Percentiles rank a stretch among this genome's conserved stretches.
These are phyloP conservation scores for Massarina eburnea DNA, from an alignment of 2,329 filamentous ascomycete species.

Conservation along the genomic window DNA sequence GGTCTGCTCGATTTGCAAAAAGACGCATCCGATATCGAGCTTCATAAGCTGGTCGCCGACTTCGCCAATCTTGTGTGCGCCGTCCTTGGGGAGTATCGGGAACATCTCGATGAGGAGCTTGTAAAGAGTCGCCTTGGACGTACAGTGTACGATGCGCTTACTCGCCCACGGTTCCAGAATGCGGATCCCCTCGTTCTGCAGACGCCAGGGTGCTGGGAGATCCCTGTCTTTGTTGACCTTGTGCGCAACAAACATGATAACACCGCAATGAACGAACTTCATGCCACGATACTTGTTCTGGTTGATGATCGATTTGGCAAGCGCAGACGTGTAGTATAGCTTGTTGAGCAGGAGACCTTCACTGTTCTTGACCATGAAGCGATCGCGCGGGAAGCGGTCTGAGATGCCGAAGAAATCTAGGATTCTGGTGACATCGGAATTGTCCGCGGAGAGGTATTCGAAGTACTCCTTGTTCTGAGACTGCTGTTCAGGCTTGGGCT, in stretches of 20 bases:
- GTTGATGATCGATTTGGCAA: conserved; percentile 81
- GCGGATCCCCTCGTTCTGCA: conserved; percentile 90
- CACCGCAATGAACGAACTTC: conserved; percentile 94
- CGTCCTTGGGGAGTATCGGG: conserved; percentile 76
- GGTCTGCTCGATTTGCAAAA: conserved; percentile 79
- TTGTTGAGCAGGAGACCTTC: conserved; percentile 86
- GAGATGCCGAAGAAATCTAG: conserved; percentile 84
- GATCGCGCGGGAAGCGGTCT: conserved; percentile 79
- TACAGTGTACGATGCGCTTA: conserved; percentile 74
- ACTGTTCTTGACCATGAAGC: conserved; percentile 95
- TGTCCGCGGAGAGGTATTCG: conserved; percentile 78
- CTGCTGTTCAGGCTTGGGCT: conserved; percentile 50
- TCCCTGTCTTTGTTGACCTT: conserved; percentile 94
- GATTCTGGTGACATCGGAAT: conserved; percentile 76
- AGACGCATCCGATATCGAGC: conserved; percentile 86
- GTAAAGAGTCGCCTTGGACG: conserved; percentile 74
- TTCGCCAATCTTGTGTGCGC: conserved; percentile 77
- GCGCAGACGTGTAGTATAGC: conserved; percentile 89
- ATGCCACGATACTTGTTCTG: conserved; percentile 88
- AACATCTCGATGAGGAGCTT: conserved; percentile 95
- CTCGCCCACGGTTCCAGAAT: conserved; percentile 91
- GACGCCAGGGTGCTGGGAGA: conserved; percentile 86
- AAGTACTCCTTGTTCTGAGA: conserved; percentile 78
- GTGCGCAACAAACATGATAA: conserved; percentile 79
- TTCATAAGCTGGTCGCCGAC: conserved; percentile 80